These are phyloP conservation scores for Phytophthora fragariae DNA, from an alignment of 352 stramenopile species.

Conservation along the genomic window DNA sequence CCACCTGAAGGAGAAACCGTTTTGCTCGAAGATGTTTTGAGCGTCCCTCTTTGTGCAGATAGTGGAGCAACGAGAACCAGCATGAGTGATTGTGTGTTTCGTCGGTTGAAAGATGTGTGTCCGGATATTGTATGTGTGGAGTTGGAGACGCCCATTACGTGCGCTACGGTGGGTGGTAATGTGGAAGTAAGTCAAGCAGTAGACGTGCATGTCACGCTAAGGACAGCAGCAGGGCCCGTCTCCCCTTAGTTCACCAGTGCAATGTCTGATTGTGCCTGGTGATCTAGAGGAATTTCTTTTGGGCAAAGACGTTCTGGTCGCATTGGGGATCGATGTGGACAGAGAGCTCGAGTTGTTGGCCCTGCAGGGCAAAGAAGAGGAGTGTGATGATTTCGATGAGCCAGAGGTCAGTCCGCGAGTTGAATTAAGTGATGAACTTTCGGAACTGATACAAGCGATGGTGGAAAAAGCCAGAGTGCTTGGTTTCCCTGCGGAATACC, in stretches of 20 bases:
- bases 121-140: constrained; percentile 1
- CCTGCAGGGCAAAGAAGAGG: constrained; percentile 6
- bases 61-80: constrained; percentile 17
- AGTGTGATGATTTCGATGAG: background rate
- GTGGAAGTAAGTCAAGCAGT: constrained; percentile 11
- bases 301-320: constrained; percentile 9
- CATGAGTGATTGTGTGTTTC: constrained; percentile 13
- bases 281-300: constrained; percentile 7
- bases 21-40: constrained; percentile 11
- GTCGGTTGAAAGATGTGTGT: background rate
- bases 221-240: background rate
- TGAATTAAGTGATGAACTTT: constrained; percentile 2
- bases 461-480: background rate
- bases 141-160: constrained; percentile 11
- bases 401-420: background rate
- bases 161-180: constrained; percentile 11
- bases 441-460: background rate
- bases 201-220: background rate
- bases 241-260: constrained; percentile 7
- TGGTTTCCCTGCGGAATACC: background rate
- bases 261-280: constrained; percentile 5
- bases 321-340: constrained; percentile 5
- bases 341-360: constrained; percentile 1
- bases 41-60: constrained; percentile 15
- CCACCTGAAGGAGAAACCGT: background rate